Evolutionary conservation across 2,329 filamentous ascomycete genomes (phyloP).

Genomic region (Colletotrichum godetiae): DNA sequence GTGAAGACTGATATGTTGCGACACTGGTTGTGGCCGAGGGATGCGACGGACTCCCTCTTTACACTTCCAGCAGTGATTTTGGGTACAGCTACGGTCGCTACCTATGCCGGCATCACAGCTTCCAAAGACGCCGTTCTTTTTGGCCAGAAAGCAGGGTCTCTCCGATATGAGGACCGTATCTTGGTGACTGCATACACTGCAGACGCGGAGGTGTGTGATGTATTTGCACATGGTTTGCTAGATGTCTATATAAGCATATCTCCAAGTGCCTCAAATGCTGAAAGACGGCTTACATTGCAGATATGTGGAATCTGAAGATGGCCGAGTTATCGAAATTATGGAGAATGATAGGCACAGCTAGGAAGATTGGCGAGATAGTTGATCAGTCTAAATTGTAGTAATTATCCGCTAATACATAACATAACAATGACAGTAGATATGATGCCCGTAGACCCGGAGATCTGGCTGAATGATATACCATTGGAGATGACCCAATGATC

Average conservation of each 20-base stretch:
- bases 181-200: constrained; percentile 46
- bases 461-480: background rate
- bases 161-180: constrained; percentile 53
- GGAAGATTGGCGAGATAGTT: background rate
- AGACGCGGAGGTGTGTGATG: constrained; percentile 48
- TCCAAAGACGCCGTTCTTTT: constrained; percentile 47
- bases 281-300: background rate
- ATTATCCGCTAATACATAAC: background rate
- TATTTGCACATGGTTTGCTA: constrained; percentile 49
- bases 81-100: constrained; percentile 43
- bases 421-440: background rate
- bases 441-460: background rate
- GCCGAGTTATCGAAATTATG: background rate
- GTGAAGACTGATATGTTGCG: constrained; percentile 23
- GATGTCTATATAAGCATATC: background rate
- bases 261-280: background rate
- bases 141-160: constrained; percentile 44
- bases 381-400: background rate
- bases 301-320: no score
- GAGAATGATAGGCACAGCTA: background rate
- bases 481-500: background rate
- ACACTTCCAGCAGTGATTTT: constrained; percentile 50
- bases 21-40: constrained; percentile 5
- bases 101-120: constrained; percentile 47
- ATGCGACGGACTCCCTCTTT: constrained; percentile 41